Conservation (phyloP, 495 filamentous ascomycete species). For the Tuber magnatum region DNA sequence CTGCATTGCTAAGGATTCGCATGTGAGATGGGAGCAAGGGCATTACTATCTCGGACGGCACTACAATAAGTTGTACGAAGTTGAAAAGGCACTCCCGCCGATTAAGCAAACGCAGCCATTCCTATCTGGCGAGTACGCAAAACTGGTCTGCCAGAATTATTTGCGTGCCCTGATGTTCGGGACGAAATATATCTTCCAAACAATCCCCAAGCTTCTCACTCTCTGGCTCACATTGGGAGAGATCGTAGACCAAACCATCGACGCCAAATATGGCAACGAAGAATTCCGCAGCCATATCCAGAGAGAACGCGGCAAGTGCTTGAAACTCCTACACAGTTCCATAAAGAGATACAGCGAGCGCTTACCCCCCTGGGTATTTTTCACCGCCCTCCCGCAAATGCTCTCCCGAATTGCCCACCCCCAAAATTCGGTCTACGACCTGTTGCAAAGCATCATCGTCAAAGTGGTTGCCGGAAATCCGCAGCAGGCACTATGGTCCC, state of each 20-base stretch:
- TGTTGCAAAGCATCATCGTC: conserved; percentile 68
- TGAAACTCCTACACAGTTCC: conserved; percentile 63
- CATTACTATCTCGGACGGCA: conserved; percentile 95
- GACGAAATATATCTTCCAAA: conserved; percentile 91
- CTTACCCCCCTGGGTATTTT: conserved; percentile 81
- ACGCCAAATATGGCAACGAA: conserved; percentile 59
- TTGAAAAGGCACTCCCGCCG: conserved; percentile 67
- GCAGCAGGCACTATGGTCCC: conserved; percentile 86
- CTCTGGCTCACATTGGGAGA: conserved; percentile 89
- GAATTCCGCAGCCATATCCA: conserved; percentile 54
- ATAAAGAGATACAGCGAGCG: conserved; percentile 65
- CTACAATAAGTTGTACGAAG: conserved; percentile 92
- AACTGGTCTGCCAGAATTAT: conserved; percentile 88
- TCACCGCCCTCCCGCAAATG: conserved; percentile 86
- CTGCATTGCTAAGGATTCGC: conserved; percentile 51
- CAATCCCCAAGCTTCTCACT: conserved; percentile 79
- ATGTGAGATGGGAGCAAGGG: conserved; percentile 78
- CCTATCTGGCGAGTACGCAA: conserved; percentile 70
- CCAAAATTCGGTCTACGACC: conserved; percentile 62
- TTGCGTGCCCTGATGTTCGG: conserved; percentile 76
- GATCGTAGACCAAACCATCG: conserved; percentile 59
- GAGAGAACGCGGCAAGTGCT: conserved; percentile 55
- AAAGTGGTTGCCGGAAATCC: conserved; percentile 74
- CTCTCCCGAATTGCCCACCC: conserved; percentile 86
- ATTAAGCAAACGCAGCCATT: conserved; percentile 54